Evolutionary conservation across 73 alveolate genomes (phyloP), one percentile per base, ranked within the genome.

Genomic region (Tetrahymena elliotti): DNA sequence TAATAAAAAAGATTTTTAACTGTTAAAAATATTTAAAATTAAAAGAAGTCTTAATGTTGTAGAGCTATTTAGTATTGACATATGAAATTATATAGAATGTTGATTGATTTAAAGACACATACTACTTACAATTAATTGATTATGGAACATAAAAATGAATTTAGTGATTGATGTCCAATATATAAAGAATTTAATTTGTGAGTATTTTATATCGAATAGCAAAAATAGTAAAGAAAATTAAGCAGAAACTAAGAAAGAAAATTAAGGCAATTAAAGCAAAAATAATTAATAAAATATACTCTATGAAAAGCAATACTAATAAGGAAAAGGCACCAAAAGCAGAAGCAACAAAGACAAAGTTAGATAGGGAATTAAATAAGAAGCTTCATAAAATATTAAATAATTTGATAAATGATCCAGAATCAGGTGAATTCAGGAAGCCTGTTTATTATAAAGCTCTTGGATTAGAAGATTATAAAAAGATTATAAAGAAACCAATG

Each of bases 381-480:
- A 95, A 95, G 84, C 35, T 95, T 37, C 93, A 92, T 52, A 93
- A 92, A 33, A 94, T 97, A 27, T 84, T 97, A 33, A 53, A 93
- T 39, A 83, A 94, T 8, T 39, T 97, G 7, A 97, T 95, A 92
- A 83, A 95, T 35, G 97, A 98, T 53, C 96, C 97, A n/a, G 97
- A 98, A 36, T 94, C 99, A 5, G 95, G 93, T 38, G 98, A 96
- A 83, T 98, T 98, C 97, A 93, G 96, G 35, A 97, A 96, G 83
- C 99, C 99, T n/a, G 99, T 97, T 24, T 97, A 97, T 94, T 97
- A 93, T 97, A 97, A 98, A 96, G 98, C 94, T 37, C 84, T 97
- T 41, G 98, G 98, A 36, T 95, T 98, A 16, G 84, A 93, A 38
- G 99, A 98, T 94, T 97, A 98, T 95, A 99, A 99, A n/a, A 53